Conservation (phyloP, 1,139 yeast genomes). For the Pichia sp. region DNA sequence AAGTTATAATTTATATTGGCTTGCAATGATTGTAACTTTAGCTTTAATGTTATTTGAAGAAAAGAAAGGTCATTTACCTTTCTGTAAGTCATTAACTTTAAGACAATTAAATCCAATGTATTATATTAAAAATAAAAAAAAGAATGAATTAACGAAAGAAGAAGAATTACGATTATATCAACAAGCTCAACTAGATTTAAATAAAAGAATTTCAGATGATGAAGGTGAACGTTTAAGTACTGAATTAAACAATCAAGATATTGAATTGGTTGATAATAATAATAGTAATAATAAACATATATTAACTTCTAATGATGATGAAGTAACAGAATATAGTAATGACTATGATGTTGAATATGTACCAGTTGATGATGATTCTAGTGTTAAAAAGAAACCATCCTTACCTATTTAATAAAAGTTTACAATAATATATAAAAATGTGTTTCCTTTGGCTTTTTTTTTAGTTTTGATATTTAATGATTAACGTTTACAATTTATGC, state of each 20-base stretch:
- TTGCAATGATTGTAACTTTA: slow-evolving; percentile 48
- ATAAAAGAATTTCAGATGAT: slow-evolving; percentile 24
- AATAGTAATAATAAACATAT: no score
- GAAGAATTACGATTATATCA: slow-evolving; percentile 51
- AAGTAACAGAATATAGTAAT: not conserved
- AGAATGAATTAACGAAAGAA: slow-evolving; percentile 46
- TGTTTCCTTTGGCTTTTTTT: no score
- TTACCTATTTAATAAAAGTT: no score
- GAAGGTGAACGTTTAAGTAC: slow-evolving; percentile 1
- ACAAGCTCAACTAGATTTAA: slow-evolving; percentile 34
- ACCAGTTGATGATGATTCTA: not conserved
- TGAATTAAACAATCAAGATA: not conserved
- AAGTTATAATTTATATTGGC: slow-evolving; percentile 80
- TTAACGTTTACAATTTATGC: no score
- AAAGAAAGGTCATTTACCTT: slow-evolving; percentile 57
- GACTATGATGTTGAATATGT: not conserved
- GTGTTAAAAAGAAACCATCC: no score
- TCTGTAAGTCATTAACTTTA: slow-evolving; percentile 45
- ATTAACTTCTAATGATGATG: not conserved
- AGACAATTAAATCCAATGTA: slow-evolving; percentile 65
- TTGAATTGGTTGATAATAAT: not conserved
- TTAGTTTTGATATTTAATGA: no score
- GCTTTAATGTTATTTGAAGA: slow-evolving; percentile 65
- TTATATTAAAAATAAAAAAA: slow-evolving; percentile 61
- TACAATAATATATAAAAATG: no score